Base-by-base conservation (phyloP, 352 stramenopile genomes). In the Globisporangium okanoganense region DNA sequence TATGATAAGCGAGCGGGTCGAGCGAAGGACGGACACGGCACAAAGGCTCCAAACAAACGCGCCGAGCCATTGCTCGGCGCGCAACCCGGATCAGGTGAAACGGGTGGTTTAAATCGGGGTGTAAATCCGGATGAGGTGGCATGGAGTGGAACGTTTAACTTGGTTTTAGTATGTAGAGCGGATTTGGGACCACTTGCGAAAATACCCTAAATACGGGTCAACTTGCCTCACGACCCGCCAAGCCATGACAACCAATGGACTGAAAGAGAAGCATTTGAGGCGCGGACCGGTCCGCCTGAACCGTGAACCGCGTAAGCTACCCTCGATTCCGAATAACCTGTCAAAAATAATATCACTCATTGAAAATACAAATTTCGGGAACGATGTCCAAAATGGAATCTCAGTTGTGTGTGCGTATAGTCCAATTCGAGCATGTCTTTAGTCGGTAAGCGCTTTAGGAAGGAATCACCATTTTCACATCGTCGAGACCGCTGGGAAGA, bases 231-330 rank as follows among this genome's bases (percentile, higher is more conserved):
- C 16, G 6, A 44, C 14, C 3, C 33, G 29, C 7, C 49, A 71
- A 61, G 61, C 54, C 36, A 65, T 69, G 66, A 72, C 66, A 72
- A 69, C 66, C 66, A 72, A 69, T 66, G 66, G 56, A 69, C 65
- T 61, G 25, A 61, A 66, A 51, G 31, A 45, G 50, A 44, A 64
- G 20, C 45, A 48, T 33, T 54, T 41, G 40, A 5, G 27, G 14
- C 13, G 14, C 24, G 35, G 47, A 50, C 49, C 57, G 45, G 49
- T 50, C 48, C 24, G 6, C 0, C 5, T 49, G 44, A 63, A 63
- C 57, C 57, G 57, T 29, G 57, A 29, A 58, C 43, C 43, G 56
- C 25, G 9, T 18, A 12, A 53, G 7, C 20, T 24, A 5, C 18
- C 18, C 14, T 24, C 12, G 2, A 48, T 22, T 56, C 12, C 4